Evolutionary conservation across 2,329 filamentous ascomycete species (phyloP).

Genomic region (Exophiala mesophila): DNA sequence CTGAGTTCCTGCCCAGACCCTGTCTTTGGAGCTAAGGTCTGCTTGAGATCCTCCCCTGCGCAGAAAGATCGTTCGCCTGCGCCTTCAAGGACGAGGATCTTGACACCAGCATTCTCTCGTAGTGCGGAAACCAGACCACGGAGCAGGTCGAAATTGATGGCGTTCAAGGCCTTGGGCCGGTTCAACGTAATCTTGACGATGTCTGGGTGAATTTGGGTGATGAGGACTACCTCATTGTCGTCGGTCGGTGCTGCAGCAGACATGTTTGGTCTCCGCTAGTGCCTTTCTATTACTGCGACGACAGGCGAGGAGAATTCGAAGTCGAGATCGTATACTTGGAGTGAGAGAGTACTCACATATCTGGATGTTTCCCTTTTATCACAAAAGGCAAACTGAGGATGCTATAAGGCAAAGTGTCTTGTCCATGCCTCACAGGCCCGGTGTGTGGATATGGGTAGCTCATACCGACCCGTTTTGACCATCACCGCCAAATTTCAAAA

Average conservation of each 20-base stretch:
- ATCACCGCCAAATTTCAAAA: too few relatives aligned
- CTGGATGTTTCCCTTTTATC: too few relatives aligned
- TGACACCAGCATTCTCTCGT: not conserved
- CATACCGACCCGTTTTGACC: too few relatives aligned
- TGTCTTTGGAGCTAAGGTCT: constrained; percentile 10
- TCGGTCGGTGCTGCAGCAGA: not conserved
- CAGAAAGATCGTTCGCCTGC: constrained; percentile 13
- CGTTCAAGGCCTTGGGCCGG: constrained; percentile 11
- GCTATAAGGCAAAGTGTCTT: too few relatives aligned
- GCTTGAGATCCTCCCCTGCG: constrained; percentile 16
- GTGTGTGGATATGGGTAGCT: too few relatives aligned
- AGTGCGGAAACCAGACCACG: constrained; percentile 7
- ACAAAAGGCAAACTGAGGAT: too few relatives aligned
- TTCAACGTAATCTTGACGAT: constrained; percentile 12
- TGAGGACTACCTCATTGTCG: not conserved
- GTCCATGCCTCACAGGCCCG: too few relatives aligned
- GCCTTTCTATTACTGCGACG: too few relatives aligned
- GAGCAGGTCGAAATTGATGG: constrained; percentile 12
- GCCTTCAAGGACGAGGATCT: constrained; percentile 11
- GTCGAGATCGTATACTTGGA: too few relatives aligned
- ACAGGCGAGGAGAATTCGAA: too few relatives aligned
- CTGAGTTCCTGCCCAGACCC: constrained; percentile 11
- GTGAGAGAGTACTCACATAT: too few relatives aligned
- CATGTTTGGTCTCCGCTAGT: too few relatives aligned
- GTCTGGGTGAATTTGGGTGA: not conserved